Evolutionary conservation across 257 asterid genomes (phyloP), one percentile per base, ranked within the genome.

Genomic region (Solanum sitiens): DNA sequence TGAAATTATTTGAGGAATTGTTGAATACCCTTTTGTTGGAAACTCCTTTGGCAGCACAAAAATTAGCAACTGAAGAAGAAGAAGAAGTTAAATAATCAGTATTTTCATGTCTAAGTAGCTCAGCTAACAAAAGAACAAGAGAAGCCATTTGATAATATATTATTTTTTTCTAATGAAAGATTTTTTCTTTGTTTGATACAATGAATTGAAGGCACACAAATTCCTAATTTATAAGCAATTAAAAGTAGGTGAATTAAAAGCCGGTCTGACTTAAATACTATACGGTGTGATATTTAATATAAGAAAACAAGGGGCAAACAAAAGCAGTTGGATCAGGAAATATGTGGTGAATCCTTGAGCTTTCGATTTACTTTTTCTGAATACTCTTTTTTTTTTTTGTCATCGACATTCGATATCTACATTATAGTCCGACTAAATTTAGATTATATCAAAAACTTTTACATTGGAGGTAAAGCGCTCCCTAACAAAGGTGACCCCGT

Each of bases 61-160:
- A 86, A 33, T 73, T 25, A 44, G 61, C 53, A 30, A 11, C 83
- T 11, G 83, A 70, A 72, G 84, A 21, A 20, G 83, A 44, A 85
- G 91, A 25, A 21, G 53, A 11, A 15, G 92, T 80, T 7, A 94
- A 88, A 39, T 16, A 83, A 88, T 91, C 97, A 3, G 65, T 63
- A 84, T 89, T 91, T 77, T 92, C 91, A 53, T 91, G 95, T 50
- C 90, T 90, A 42, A 93, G 91, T 21, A 94, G 89, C 90, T 92
- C 97, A 61, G 94, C 91, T 25, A 94, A 67, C 20, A 94, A 92
- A 82, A 94, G 97, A 91, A 94, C 87, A 3, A 94, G 91, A 76
- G 97, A 91, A 86, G 97, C 97, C 97, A 94, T 94, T 85, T 73
- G 56, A 56, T 56, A 56, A 45, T 11, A 37, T 37, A 37, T 37